Percentiles rank a stretch among this genome's conserved stretches.
phyloP scores from a whole-genome alignment of 148 eudicot genomes.

The Cornus kousa region DNA sequence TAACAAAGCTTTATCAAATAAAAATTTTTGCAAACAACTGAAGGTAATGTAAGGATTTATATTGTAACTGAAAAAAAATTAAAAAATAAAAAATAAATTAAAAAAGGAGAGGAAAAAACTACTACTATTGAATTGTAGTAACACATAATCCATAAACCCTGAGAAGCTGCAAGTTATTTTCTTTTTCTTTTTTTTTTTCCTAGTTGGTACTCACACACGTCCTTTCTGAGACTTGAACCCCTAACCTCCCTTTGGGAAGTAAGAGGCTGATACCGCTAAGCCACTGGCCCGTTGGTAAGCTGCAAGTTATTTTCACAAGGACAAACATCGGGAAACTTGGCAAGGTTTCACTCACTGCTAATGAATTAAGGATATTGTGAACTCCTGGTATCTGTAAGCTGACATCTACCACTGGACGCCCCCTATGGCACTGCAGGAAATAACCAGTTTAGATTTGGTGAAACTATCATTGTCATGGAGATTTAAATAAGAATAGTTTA shows the following conservation, averaged over 20 bases:
- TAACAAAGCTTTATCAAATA: not conserved
- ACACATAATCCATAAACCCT: not conserved
- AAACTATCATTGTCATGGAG: not conserved
- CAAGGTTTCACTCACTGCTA: slow-evolving; percentile 15
- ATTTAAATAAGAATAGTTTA: too few species aligned
- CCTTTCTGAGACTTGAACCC: too few species aligned
- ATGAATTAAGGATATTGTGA: slow-evolving; percentile 12
- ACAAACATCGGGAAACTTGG: not conserved
- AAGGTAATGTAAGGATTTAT: not conserved
- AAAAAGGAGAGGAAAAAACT: not conserved
- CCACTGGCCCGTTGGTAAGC: too few species aligned
- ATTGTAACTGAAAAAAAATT: too few species aligned
- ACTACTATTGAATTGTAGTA: not conserved
- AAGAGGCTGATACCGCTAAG: too few species aligned
- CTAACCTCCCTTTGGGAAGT: too few species aligned
- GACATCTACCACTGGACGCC: slow-evolving; percentile 6
- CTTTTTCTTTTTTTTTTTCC: too few species aligned
- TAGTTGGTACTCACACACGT: too few species aligned
- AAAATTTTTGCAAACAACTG: not conserved
- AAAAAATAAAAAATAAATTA: too few species aligned
- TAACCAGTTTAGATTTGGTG: not conserved
- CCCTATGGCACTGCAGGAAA: slow-evolving; percentile 12
- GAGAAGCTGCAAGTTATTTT: not conserved
- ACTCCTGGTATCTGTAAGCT: slow-evolving; percentile 20
- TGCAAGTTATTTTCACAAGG: not conserved